Base-by-base conservation (phyloP, 768 basidiomycete genomes). In the Pholiota conissans region DNA sequence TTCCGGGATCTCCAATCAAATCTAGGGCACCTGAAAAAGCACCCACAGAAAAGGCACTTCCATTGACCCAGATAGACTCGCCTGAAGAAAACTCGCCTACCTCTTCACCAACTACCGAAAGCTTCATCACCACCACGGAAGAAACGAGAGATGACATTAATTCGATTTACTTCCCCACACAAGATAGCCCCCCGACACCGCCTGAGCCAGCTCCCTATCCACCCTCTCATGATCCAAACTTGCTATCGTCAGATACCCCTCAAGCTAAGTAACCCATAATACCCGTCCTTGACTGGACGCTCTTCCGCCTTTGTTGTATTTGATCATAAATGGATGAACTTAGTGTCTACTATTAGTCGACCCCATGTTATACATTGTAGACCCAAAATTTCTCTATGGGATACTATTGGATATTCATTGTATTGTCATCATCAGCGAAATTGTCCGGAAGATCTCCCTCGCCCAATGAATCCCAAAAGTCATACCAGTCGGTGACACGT, bases 401-500 rank as follows among this genome's bases (percentile, higher is more conserved):
- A n/a, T n/a, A n/a, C n/a, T n/a, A n/a, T n/a, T n/a, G n/a, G n/a
- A n/a, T n/a, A n/a, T n/a, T n/a, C n/a, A n/a, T n/a, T n/a, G n/a
- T n/a, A n/a, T n/a, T n/a, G 27, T 65, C 67, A 53, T 69, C 68
- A 6, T 55, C 55, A 46, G 69, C 64, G 55, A 69, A 56, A 52
- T 68, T 65, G 3, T 64, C 57, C 29, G 63, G 39, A n/a, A 55
- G 56, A 26, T 61, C 61, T 6, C 47, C 61, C 18, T 61, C 52
- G 27, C 62, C 58, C 3, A 56, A 53, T 18, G 57, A 27, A 73
- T 37, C 73, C 69, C 74, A 85, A 49, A 58, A 61, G 45, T 60
- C 28, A 29, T 84, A 74, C 86, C 85, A 89, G 16, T 74, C 67
- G 3, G 87, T 53, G 30, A 87, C 86, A 3, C 78, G 75, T 4